phyloP scores from a whole-genome alignment of 257 asterid species.

The Solanum paucissectum region DNA sequence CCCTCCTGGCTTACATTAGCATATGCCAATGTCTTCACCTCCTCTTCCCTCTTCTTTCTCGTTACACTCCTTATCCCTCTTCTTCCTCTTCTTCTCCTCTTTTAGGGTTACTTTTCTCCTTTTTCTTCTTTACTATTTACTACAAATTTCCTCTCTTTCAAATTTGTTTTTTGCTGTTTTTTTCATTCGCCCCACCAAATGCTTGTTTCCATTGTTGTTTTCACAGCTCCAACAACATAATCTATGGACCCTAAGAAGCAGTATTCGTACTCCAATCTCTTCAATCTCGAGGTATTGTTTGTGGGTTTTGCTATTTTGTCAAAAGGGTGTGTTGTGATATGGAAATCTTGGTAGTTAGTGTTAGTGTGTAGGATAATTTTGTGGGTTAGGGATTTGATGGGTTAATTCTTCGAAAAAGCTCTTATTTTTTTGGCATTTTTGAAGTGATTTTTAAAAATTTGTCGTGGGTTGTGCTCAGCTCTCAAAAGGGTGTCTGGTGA shows the following conservation, averaged over 20 bases:
- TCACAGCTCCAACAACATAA: constrained; percentile 12
- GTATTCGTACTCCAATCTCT: constrained; percentile 61
- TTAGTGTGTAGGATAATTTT: background rate
- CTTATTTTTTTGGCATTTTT: constrained; percentile 3
- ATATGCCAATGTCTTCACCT: constrained; percentile 36
- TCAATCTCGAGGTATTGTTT: constrained; percentile 60
- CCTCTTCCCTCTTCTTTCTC: constrained; percentile 32
- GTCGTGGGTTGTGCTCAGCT: background rate
- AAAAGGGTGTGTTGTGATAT: background rate
- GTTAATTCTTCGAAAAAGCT: background rate
- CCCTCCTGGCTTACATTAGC: constrained; percentile 44
- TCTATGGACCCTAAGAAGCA: constrained; percentile 71
- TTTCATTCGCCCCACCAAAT: constrained; percentile 28
- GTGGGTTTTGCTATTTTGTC: background rate
- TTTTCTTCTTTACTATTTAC: background rate
- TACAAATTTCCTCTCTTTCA: background rate
- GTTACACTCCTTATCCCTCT: constrained; percentile 2
- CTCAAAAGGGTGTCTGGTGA: background rate
- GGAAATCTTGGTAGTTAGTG: background rate
- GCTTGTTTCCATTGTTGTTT: constrained; percentile 33
- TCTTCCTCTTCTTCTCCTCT: constrained; percentile 11
- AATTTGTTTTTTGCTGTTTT: background rate
- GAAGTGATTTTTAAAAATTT: background rate
- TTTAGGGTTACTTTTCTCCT: constrained; percentile 52
- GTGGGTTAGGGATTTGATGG: background rate